These are phyloP conservation scores for Hypoxylon sp. DNA, from an alignment of 2,329 filamentous ascomycete species.

Conservation along the genomic window DNA sequence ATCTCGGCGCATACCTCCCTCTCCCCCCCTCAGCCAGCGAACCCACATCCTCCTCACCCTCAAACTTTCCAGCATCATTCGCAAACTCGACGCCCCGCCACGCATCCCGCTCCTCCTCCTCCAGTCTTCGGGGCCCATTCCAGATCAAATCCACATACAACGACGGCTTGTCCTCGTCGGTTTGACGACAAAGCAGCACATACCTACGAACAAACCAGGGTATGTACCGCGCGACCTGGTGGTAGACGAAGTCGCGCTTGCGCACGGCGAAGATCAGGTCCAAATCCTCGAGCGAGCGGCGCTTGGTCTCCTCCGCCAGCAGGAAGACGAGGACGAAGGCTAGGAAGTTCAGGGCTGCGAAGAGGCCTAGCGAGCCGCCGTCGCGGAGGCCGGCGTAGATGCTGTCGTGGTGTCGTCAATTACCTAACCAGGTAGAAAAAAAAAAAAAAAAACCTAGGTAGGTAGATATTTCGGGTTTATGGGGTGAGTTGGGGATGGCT, in stretches of 20 bases:
- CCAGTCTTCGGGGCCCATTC: too few species aligned
- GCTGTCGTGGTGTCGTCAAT: slow-evolving; percentile 33
- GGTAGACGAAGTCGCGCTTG: slow-evolving; percentile 51
- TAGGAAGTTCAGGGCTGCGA: slow-evolving; percentile 56
- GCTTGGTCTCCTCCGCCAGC: slow-evolving; percentile 54
- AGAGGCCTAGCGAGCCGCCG: slow-evolving; percentile 54
- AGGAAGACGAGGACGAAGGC: slow-evolving; percentile 57
- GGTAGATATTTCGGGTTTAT: slow-evolving; percentile 17
- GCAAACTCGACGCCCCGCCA: too few species aligned
- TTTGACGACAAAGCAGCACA: slow-evolving; percentile 28
- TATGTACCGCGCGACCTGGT: slow-evolving; percentile 48
- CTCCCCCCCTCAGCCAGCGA: too few species aligned
- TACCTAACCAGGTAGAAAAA: too few species aligned
- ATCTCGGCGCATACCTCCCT: too few species aligned
- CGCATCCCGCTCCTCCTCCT: not conserved
- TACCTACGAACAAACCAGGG: slow-evolving; percentile 49
- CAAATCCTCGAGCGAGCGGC: slow-evolving; percentile 52
- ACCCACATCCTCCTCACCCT: too few species aligned
- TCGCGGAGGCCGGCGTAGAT: slow-evolving; percentile 41
- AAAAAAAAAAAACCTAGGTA: too few species aligned
- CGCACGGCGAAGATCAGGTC: slow-evolving; percentile 51
- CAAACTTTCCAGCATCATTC: not conserved
- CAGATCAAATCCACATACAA: slow-evolving; percentile 49
- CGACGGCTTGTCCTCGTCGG: slow-evolving; percentile 39
- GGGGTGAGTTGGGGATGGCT: not conserved